phyloP scores from a whole-genome alignment of 441 rosid genomes.

The Aleurites moluccanus region DNA sequence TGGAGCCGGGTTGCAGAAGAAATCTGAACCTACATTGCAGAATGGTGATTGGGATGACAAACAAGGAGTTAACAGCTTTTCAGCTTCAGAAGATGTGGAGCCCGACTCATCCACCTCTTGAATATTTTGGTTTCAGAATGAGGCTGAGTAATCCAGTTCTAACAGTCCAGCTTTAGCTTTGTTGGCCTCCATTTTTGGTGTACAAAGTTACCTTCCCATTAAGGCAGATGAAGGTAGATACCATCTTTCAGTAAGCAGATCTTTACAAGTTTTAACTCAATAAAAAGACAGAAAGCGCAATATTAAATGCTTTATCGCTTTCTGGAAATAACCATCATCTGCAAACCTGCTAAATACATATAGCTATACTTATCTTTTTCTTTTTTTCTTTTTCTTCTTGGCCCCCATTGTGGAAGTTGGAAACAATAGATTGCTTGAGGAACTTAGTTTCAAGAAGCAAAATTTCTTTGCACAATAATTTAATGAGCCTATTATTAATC shows the following conservation, averaged over 20 bases:
- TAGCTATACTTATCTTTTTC: neutral
- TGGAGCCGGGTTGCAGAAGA: slow-evolving; percentile 44
- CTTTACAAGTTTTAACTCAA: slow-evolving; percentile 20
- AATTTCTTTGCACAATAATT: slow-evolving; percentile 6
- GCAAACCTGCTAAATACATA: slow-evolving; percentile 6
- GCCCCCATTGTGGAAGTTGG: neutral
- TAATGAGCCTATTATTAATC: neutral
- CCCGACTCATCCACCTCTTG: slow-evolving; percentile 54
- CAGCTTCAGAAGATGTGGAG: slow-evolving; percentile 53
- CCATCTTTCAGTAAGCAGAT: slow-evolving; percentile 23
- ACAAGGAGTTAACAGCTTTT: slow-evolving; percentile 36
- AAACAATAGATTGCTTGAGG: slow-evolving; percentile 11
- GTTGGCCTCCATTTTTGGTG: slow-evolving; percentile 34
- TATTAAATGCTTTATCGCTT: slow-evolving; percentile 1
- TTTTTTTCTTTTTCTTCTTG: neutral
- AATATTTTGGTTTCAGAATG: slow-evolving; percentile 9
- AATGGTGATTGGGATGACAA: slow-evolving; percentile 44
- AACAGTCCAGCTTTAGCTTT: slow-evolving; percentile 27
- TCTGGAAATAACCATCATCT: slow-evolving; percentile 11
- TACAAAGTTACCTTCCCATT: slow-evolving; percentile 35
- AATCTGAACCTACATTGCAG: slow-evolving; percentile 36
- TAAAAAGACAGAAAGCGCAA: slow-evolving; percentile 15
- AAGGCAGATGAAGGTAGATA: slow-evolving; percentile 32
- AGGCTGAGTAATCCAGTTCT: slow-evolving; percentile 28
- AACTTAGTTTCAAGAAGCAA: neutral